Evolutionary conservation across 2,329 filamentous ascomycete species (phyloP), one percentile per base, ranked within the genome.

Genomic region (Penicillium palitans): DNA sequence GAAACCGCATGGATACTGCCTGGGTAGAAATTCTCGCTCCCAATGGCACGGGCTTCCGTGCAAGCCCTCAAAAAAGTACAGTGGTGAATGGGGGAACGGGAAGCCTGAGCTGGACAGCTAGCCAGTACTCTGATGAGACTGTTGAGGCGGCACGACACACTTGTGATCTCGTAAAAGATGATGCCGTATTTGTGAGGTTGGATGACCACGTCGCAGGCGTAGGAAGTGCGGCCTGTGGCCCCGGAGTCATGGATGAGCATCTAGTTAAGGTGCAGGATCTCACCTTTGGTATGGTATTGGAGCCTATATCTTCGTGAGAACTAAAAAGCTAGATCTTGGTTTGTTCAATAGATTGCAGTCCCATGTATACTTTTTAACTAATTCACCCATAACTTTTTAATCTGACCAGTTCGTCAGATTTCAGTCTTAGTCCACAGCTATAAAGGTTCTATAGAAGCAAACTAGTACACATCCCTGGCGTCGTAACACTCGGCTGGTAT

Each of bases 1-100:
- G 68, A 17, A 69, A 70, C 27, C 60, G 66, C 0, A 60, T 59
- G 25, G 66, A 66, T 0, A 68, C 67, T 4, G 40, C 60, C 10
- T 70, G 67, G 67, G 21, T 68, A 17, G 31, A 61, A 27, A 24
- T 68, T 35, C n/a, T 35, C 31, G 15, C 49, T 17, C 9, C 37
- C 2, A 49, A 58, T 49, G 55, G 55, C 13, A 58, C 44, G 10
- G 55, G 55, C n/a, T 58, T 58, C 55, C 55, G 55, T 12, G 55
- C 55, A 37, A 48, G 47, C n/a, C 44, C 55, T 1, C 42, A 13
- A 15, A 44, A 41, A 37, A 48, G 19, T 17, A 58, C 49, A 5
- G 31, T 47, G 21, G n/a, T 53, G 9, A 49, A 29, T 37, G 50
- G 55, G 6, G 55, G 55, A 17, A n/a, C 19, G 24, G 42, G 10